A percentile compares a stretch with the other conserved stretches of the same genome.
Evolutionary conservation across 2,329 filamentous ascomycete genomes (phyloP).

Genomic region (Fusarium sp.): DNA sequence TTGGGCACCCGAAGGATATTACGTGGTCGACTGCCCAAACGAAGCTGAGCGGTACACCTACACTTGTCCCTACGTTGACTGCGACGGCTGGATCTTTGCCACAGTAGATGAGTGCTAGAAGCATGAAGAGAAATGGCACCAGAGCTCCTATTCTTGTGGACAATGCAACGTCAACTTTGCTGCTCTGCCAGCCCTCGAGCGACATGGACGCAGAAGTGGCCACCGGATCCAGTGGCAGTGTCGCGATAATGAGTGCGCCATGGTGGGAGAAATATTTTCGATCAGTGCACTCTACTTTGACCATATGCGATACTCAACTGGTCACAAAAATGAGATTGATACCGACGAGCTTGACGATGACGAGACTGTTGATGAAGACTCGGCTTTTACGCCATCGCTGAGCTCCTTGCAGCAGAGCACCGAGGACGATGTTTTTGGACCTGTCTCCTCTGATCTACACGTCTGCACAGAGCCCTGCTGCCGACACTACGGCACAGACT

Average conservation of each 20-base stretch:
- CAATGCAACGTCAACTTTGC: conserved; percentile 44
- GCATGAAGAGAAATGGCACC: conserved; percentile 47
- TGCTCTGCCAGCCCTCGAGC: conserved; percentile 35
- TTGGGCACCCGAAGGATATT: conserved; percentile 30
- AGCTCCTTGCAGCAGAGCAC: neutral
- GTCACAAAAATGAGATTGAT: conserved; percentile 4
- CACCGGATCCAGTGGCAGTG: conserved; percentile 34
- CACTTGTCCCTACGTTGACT: conserved; percentile 44
- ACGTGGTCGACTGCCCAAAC: conserved; percentile 27
- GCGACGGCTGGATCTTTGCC: conserved; percentile 46
- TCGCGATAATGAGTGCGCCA: conserved; percentile 11
- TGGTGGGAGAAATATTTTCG: too few relatives aligned
- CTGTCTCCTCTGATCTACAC: neutral
- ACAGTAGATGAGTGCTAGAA: conserved; percentile 40
- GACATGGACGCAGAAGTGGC: conserved; percentile 31
- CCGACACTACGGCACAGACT: conserved; percentile 29
- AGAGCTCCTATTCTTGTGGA: conserved; percentile 38
- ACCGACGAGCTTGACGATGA: neutral
- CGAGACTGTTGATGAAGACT: neutral
- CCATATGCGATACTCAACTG: too few relatives aligned
- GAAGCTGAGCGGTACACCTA: conserved; percentile 22
- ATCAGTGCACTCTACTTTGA: too few relatives aligned
- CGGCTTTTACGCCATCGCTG: neutral
- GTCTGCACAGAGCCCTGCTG: conserved; percentile 41
- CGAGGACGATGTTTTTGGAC: neutral